Percentiles rank a stretch among this genome's conserved stretches.
phyloP scores from a whole-genome alignment of 257 asterid genomes.

The Eustoma russellianum region DNA sequence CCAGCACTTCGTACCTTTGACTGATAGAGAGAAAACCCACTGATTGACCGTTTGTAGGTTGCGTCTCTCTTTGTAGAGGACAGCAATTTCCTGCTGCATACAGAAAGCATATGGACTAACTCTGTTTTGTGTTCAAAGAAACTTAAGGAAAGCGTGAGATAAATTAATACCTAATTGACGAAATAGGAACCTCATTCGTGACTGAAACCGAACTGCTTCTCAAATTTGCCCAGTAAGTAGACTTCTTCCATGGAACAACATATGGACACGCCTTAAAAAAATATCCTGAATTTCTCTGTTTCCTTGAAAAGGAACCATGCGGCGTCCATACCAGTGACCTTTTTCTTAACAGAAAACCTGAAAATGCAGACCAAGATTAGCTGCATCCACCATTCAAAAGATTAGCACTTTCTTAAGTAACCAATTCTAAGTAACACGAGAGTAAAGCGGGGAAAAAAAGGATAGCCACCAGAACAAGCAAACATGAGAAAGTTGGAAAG shows the following conservation, averaged over 20 bases:
- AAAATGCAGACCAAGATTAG: constrained; percentile 6
- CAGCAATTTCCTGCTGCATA: constrained; percentile 52
- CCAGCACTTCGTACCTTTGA: constrained; percentile 72
- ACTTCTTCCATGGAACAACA: constrained; percentile 60
- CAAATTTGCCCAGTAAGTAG: constrained; percentile 47
- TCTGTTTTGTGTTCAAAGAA: neutral
- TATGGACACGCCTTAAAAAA: constrained; percentile 44
- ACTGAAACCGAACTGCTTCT: constrained; percentile 30
- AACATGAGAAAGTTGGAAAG: too few species aligned
- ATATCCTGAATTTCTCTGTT: constrained; percentile 27
- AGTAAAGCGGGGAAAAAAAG: too few species aligned
- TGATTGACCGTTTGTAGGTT: constrained; percentile 64
- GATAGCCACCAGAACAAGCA: neutral
- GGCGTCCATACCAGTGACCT: constrained; percentile 73
- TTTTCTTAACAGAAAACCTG: constrained; percentile 47
- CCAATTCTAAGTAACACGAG: too few species aligned
- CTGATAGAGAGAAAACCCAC: constrained; percentile 76
- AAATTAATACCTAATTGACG: constrained; percentile 43
- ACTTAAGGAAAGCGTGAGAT: constrained; percentile 12
- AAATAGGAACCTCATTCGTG: constrained; percentile 24
- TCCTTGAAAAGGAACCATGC: constrained; percentile 36
- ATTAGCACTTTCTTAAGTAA: too few species aligned
- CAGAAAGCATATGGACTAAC: constrained; percentile 6
- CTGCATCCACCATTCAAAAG: too few species aligned
- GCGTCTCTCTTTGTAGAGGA: constrained; percentile 74